Conservation (phyloP, 2,329 filamentous ascomycete genomes). For the Colletotrichum gigasporum region DNA sequence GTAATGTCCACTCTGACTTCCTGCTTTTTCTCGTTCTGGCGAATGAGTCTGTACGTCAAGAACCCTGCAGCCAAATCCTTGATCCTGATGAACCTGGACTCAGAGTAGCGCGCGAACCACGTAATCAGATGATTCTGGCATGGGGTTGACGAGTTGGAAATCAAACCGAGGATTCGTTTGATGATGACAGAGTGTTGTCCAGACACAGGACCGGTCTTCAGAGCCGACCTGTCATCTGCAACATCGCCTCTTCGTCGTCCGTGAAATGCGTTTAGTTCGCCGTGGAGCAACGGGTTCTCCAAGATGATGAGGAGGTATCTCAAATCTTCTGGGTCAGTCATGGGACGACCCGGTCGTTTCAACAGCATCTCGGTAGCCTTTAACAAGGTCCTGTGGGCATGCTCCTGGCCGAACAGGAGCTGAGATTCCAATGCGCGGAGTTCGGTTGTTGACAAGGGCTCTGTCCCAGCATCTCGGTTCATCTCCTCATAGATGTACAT, state of each 20-base stretch:
- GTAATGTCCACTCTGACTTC: slow-evolving; percentile 68
- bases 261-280: slow-evolving; percentile 48
- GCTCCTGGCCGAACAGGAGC: slow-evolving; percentile 68
- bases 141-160: slow-evolving; percentile 78
- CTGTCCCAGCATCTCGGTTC: slow-evolving; percentile 40
- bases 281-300: slow-evolving; percentile 79
- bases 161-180: slow-evolving; percentile 82
- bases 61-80: slow-evolving; percentile 84
- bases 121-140: slow-evolving; percentile 81
- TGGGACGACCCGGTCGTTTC: slow-evolving; percentile 77
- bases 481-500: slow-evolving; percentile 65
- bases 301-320: slow-evolving; percentile 83
- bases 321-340: slow-evolving; percentile 75
- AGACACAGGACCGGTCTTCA: slow-evolving; percentile 54
- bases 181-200: slow-evolving; percentile 84
- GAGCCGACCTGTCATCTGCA: slow-evolving; percentile 19
- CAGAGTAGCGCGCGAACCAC: slow-evolving; percentile 80
- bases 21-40: slow-evolving; percentile 74
- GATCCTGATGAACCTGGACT: slow-evolving; percentile 72
- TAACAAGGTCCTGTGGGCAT: slow-evolving; percentile 75
- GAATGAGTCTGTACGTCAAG: slow-evolving; percentile 80
- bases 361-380: slow-evolving; percentile 83
- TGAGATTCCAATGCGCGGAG: slow-evolving; percentile 57
- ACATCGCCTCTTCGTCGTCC: slow-evolving; percentile 41
- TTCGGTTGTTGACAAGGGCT: slow-evolving; percentile 44